Evolutionary conservation across 257 asterid genomes (phyloP).

Genomic region (Forsythia suspensa): DNA sequence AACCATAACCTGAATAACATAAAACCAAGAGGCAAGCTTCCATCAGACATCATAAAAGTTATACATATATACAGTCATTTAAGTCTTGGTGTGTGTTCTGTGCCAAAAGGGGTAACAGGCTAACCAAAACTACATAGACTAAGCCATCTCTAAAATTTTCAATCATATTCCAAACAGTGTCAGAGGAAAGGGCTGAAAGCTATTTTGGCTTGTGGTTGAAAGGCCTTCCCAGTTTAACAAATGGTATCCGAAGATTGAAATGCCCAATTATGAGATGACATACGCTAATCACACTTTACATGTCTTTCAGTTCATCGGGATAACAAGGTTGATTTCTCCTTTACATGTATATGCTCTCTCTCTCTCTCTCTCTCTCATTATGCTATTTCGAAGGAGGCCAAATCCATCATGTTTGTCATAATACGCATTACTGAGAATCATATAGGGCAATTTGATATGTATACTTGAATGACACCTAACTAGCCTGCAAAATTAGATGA

Average conservation of each 20-base stretch:
- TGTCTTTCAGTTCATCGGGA: neutral
- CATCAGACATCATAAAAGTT: constrained; percentile 17
- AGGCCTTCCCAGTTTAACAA: neutral
- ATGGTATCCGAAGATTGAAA: neutral
- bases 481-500: neutral
- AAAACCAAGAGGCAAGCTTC: constrained; percentile 15
- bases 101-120: neutral
- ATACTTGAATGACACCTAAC: neutral
- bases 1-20: constrained; percentile 52
- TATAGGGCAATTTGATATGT: neutral
- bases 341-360: no score
- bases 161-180: neutral
- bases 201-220: neutral
- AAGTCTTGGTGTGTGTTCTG: neutral
- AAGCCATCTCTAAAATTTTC: neutral
- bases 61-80: neutral
- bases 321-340: neutral
- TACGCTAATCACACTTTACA: neutral
- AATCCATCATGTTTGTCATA: neutral
- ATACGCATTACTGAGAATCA: neutral
- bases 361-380: no score
- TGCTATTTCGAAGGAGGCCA: neutral
- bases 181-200: neutral
- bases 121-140: neutral
- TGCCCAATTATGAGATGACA: neutral